Base-by-base conservation (phyloP, 2,329 filamentous ascomycete species). In the Pseudogymnoascus sp. region DNA sequence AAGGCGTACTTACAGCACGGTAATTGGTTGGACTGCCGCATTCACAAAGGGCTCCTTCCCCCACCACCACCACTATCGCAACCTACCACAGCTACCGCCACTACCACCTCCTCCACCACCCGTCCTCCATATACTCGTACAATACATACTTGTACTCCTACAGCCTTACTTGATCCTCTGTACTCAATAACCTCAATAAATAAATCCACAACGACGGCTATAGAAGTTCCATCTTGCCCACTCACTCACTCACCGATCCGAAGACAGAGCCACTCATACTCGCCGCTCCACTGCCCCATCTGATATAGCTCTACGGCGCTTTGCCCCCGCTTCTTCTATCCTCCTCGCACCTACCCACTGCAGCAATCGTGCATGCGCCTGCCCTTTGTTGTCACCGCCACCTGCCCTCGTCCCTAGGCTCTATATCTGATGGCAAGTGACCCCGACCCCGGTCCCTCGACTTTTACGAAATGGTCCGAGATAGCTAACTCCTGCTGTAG, bases 391-490 rank as follows among this genome's bases (percentile, higher is more conserved):
- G 28, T 33, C 57, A 59, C 47, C 47, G 38, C 53, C 58, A 43
- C 61, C 41, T 57, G 25, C 30, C 20, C 61, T 59, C 20, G 25
- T 68, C 65, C 64, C 62, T 64, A 60, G 67, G 67, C 62, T 50
- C 60, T 66, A 22, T 63, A 63, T 60, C 66, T 67, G 60, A 70
- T 70, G 68, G 69, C 69, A 47, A 62, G 62, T 39, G 57, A 60
- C 20, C 36, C 35, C 53, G 25, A 35, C 38, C 8, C 43, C 25
- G n/a, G 8, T 33, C 15, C 25, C 43, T 28, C 25, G 25, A 33
- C 25, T 18, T 30, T n/a, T 12, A 53, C 8, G 25, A 33, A 33
- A 33, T 53, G 9, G 25, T 6, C 43, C 25, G 43, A 30, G n/a
- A 18, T 33, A 18, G 43, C 43, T 53, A 33, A 53, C 43, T 53